Percentiles rank a stretch among this genome's conserved stretches.
These are phyloP conservation scores for Starmerella riodocensis DNA, from an alignment of 805 yeast species.

Conservation along the genomic window DNA sequence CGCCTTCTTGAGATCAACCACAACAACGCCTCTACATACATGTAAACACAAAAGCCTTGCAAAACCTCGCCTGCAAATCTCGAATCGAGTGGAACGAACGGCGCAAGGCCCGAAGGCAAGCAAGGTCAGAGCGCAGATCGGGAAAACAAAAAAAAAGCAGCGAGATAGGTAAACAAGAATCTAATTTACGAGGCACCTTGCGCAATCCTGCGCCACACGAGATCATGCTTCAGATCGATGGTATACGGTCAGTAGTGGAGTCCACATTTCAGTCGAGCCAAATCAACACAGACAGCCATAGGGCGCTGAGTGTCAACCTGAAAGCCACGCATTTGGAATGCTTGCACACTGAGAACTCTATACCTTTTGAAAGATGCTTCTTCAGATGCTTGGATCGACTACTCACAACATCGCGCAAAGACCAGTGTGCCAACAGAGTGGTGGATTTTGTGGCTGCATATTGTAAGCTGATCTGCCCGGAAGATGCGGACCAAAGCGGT, in stretches of 20 bases:
- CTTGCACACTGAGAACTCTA: neutral
- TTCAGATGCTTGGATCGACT: slow-evolving; percentile 50
- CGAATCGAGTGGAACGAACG: no score
- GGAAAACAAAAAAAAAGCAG: no score
- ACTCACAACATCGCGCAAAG: slow-evolving; percentile 70
- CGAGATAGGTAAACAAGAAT: neutral
- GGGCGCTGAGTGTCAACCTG: slow-evolving; percentile 6
- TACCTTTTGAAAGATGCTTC: slow-evolving; percentile 45
- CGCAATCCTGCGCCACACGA: neutral
- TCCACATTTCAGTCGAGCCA: slow-evolving; percentile 18
- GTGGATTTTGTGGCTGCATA: slow-evolving; percentile 86
- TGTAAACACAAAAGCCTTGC: no score
- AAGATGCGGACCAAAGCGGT: slow-evolving; percentile 30
- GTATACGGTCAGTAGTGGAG: slow-evolving; percentile 5
- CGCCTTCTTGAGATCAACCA: no score
- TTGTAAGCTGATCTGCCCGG: slow-evolving; percentile 47
- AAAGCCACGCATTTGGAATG: slow-evolving; percentile 7
- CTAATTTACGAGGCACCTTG: neutral
- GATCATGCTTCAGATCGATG: neutral
- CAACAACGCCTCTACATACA: no score
- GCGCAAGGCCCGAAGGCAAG: no score
- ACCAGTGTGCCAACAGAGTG: slow-evolving; percentile 75
- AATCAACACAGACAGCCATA: slow-evolving; percentile 4
- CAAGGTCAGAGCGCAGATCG: no score
- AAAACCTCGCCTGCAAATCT: no score